Base-by-base conservation (phyloP, 2,329 filamentous ascomycete species). In the Phialophora macrospora region DNA sequence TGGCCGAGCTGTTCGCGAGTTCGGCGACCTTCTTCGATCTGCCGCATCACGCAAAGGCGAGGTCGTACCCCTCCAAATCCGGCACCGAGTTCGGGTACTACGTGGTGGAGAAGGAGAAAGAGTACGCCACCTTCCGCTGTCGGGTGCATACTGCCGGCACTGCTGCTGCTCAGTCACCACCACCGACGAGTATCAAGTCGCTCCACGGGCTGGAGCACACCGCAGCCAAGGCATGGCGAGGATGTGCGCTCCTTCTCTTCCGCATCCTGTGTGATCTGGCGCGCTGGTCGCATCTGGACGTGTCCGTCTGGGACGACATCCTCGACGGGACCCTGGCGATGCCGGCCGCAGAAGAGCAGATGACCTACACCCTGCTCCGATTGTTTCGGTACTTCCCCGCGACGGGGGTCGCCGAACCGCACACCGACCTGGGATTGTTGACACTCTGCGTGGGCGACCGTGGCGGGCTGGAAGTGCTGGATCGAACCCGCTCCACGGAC, bases 41-140 rank as follows among this genome's bases (percentile, higher is more conserved):
- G 4, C 24, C 62, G n/a, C 30, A 38, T 4, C 22, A 46, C 17
- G 49, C 55, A 7, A 71, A 71, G 56, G 46, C 48, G 17, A 30
- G 44, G 20, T 17, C 62, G n/a, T 75, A 72, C 60, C 72, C 73
- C 17, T 38, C 69, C 2, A 68, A 68, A n/a, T 61, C 63, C 26
- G 72, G 72, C 3, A 74, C 72, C 5, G 73, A 75, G 60, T 68
- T 70, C 32, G 73, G 73, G 3, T 73, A 71, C 56, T 74, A 74
- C 60, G 51, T 60, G 12, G 70, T 74, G 6, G 52, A 56, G 11
- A 57, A 64, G 22, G 72, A 75, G 57, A 74, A 75, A 58, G 71
- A 74, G 55, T 75, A 74, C 49, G 26, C 74, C 38, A 75, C 73
- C 1, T 64, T 74, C 34, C 72, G 73, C 8, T 68, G 71, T 60